Evolutionary conservation across 805 yeast species (phyloP).

Genomic region (Candida anglica): DNA sequence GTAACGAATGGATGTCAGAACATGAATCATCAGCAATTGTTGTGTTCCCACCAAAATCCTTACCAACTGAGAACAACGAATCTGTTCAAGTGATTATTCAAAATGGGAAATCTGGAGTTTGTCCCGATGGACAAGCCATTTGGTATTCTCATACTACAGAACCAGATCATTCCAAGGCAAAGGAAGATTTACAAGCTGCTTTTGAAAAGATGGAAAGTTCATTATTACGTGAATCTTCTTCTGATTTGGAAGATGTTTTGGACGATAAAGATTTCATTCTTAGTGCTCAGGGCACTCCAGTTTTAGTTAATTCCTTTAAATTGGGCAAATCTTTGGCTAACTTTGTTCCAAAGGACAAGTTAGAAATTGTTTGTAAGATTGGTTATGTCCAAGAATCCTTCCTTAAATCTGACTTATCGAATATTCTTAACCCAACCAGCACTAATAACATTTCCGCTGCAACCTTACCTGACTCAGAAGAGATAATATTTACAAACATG

Average conservation of each 20-base stretch:
- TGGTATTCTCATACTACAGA: slow-evolving; percentile 88
- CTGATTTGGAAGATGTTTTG: slow-evolving; percentile 43
- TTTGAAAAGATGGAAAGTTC: slow-evolving; percentile 74
- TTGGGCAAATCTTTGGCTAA: slow-evolving; percentile 82
- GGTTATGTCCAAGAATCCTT: slow-evolving; percentile 37
- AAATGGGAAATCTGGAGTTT: slow-evolving; percentile 84
- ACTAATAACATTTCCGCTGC: slow-evolving; percentile 21
- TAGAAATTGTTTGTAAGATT: slow-evolving; percentile 39
- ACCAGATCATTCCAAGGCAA: slow-evolving; percentile 59
- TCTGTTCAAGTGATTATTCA: slow-evolving; percentile 86
- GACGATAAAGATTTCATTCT: slow-evolving; percentile 47
- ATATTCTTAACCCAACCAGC: slow-evolving; percentile 27
- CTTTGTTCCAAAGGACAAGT: slow-evolving; percentile 75
- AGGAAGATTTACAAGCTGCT: slow-evolving; percentile 76
- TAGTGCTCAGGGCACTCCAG: slow-evolving; percentile 51
- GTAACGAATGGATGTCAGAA: slow-evolving; percentile 88
- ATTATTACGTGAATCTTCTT: slow-evolving; percentile 70
- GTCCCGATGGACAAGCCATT: slow-evolving; percentile 80
- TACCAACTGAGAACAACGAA: slow-evolving; percentile 57
- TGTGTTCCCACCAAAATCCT: slow-evolving; percentile 85
- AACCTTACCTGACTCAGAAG: slow-evolving; percentile 36
- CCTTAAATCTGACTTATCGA: slow-evolving; percentile 34
- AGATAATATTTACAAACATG: slow-evolving; percentile 48
- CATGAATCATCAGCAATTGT: slow-evolving; percentile 83
- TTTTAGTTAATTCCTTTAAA: slow-evolving; percentile 69